phyloP scores from a whole-genome alignment of 352 stramenopile species.

The Halophytophthora batemanensis region DNA sequence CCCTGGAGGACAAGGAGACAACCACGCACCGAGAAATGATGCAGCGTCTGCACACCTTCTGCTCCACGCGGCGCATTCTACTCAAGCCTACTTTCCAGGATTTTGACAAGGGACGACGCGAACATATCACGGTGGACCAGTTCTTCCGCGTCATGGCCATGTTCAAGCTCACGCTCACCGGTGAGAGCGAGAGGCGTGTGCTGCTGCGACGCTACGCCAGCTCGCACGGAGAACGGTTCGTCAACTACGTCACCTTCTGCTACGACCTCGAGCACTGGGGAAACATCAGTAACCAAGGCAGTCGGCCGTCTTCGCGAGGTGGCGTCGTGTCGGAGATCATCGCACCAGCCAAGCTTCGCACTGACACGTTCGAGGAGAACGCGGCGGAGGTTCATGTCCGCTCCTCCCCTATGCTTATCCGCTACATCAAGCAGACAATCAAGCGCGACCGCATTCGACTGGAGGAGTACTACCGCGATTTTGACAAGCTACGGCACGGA shows the following conservation, averaged over 20 bases:
- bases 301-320: slow-evolving; percentile 39
- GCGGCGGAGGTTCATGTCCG: slow-evolving; percentile 32
- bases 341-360: slow-evolving; percentile 39
- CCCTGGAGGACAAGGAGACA: slow-evolving; percentile 43
- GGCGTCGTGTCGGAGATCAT: slow-evolving; percentile 60
- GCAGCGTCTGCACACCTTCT: slow-evolving; percentile 57
- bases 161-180: slow-evolving; percentile 62
- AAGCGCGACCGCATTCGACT: slow-evolving; percentile 80
- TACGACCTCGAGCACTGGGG: slow-evolving; percentile 67
- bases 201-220: slow-evolving; percentile 75
- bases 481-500: slow-evolving; percentile 76
- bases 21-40: slow-evolving; percentile 51
- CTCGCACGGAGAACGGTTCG: slow-evolving; percentile 62
- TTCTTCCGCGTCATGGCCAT: slow-evolving; percentile 81
- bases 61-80: slow-evolving; percentile 54
- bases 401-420: slow-evolving; percentile 64
- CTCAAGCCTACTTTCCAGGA: slow-evolving; percentile 83
- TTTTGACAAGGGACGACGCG: slow-evolving; percentile 70
- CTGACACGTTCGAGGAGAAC: slow-evolving; percentile 35
- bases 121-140: slow-evolving; percentile 80
- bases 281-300: slow-evolving; percentile 28
- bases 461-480: slow-evolving; percentile 84
- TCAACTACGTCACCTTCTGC: slow-evolving; percentile 87
- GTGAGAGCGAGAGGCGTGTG: slow-evolving; percentile 43
- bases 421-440: slow-evolving; percentile 77